phyloP scores from a whole-genome alignment of 495 filamentous ascomycete genomes.

The Venustampulla echinocandica region DNA sequence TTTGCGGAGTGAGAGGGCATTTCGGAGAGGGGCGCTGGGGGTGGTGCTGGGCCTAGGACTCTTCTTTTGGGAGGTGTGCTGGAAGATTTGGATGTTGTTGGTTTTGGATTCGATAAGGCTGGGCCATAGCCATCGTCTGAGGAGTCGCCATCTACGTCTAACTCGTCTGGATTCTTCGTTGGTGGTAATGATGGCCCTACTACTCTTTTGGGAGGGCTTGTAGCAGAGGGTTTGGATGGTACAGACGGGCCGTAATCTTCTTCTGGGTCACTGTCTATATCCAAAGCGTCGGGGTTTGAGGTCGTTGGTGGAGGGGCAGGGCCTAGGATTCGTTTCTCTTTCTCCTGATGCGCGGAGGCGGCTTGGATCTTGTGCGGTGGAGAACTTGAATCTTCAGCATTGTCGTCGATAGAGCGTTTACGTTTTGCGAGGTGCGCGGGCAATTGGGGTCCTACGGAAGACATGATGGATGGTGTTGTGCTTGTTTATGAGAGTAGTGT shows the following conservation, averaged over 20 bases:
- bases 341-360: conserved; percentile 3
- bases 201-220: conserved; percentile 8
- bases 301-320: conserved; percentile 22
- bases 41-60: conserved; percentile 41
- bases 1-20: conserved; percentile 28
- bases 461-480: conserved; percentile 26
- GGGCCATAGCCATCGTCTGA: conserved; percentile 18
- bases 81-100: conserved; percentile 3
- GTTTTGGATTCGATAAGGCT: conserved; percentile 9
- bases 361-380: conserved; percentile 20
- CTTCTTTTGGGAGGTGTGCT: conserved; percentile 24
- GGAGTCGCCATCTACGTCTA: conserved; percentile 4
- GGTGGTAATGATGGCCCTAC: conserved; percentile 13
- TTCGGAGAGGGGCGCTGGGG: conserved; percentile 39
- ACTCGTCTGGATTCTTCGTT: conserved; percentile 17
- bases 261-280: conserved; percentile 19
- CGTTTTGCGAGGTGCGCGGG: conserved; percentile 44
- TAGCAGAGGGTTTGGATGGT: conserved; percentile 20
- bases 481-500: neutral
- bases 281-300: conserved; percentile 30
- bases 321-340: conserved; percentile 5
- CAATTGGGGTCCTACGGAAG: conserved; percentile 41
- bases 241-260: conserved; percentile 19
- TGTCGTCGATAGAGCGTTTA: conserved; percentile 40
- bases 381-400: conserved; percentile 21